phyloP scores from a whole-genome alignment of 192 early-diverging fungal species.

The Dispira parvispora region DNA sequence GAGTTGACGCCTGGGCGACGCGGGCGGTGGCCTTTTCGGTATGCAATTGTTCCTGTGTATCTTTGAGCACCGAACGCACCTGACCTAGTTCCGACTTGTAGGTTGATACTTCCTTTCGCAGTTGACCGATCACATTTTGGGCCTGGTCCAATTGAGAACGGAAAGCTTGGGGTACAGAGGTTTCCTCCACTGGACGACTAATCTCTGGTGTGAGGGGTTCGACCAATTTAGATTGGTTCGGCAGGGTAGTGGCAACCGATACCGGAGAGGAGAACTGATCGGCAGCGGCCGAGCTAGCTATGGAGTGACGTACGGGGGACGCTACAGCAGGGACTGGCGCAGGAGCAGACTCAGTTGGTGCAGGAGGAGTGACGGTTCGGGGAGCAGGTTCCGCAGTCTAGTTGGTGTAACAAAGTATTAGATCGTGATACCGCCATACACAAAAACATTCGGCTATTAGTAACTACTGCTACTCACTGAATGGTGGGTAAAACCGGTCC shows the following conservation, averaged over 20 bases:
- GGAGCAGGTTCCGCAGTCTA: not conserved
- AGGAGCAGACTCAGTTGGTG: not conserved
- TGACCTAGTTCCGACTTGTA: constrained; percentile 15
- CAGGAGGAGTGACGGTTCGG: not conserved
- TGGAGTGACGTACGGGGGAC: not conserved
- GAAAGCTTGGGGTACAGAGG: not conserved
- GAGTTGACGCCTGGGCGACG: constrained; percentile 18
- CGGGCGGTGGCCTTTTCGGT: not conserved
- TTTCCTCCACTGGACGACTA: not conserved
- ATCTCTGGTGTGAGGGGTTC: not conserved
- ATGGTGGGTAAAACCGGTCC: too few species aligned
- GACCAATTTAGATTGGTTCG: not conserved
- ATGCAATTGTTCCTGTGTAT: constrained; percentile 4
- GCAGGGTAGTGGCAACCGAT: not conserved
- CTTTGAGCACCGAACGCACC: constrained; percentile 7
- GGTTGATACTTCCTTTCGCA: constrained; percentile 22
- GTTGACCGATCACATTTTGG: constrained; percentile 15
- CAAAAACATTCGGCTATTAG: constrained; percentile 20
- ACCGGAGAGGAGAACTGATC: not conserved
- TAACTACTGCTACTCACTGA: not conserved
- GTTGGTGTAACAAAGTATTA: not conserved
- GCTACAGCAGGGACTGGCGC: not conserved
- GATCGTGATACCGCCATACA: constrained; percentile 13
- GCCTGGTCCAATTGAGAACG: not conserved
- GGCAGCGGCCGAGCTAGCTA: not conserved